Base-by-base conservation (phyloP, 305 asterid species). In the Fraxinus xanthoxyloides region DNA sequence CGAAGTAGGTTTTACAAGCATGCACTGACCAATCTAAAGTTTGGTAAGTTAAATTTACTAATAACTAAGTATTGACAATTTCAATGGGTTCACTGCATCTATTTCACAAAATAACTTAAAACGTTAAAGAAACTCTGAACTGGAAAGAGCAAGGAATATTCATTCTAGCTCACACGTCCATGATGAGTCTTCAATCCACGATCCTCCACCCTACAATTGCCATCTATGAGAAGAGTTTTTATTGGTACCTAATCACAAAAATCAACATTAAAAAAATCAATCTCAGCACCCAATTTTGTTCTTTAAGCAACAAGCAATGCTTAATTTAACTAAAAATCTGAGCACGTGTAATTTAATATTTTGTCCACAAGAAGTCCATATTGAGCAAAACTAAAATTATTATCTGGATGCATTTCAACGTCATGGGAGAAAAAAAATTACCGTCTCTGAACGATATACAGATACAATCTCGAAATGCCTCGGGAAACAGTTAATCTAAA, bases 121-220 rank as follows among this genome's bases (percentile, higher is more conserved):
- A 85, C 28, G 30, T 2, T 35, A 77, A 31, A 7, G 54, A 75
- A 23, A 40, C 72, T 80, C 35, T 12, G 72, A 59, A 70, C 81
- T 7, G 83, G 77, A 65, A 61, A 85, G 46, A 31, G 75, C 10
- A 38, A 77, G 23, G 54, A 79, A 81, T 38, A 76, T 69, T 17
- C 84, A 79, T 28, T 7, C 19, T 59, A 75, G 75, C 97, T 92
- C 88, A 97, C 99, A 82, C 91, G 99, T 87, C 97, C 99, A 86
- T 97, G 98, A 80, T 97, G 99, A 69, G 98, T 92, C 93, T 97
- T 94, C 88, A 97, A 87, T 81, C 98, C 98, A 78, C 97, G 92
- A 72, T 94, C 98, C 88, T 94, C 99, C 93, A 97, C 98, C 83
- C 98, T 90, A 85, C 97, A 97, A 86, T 93, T 94, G 40, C 98